These are phyloP conservation scores for Auricularia sp. DNA, from an alignment of 768 basidiomycete genomes.

Conservation along the genomic window DNA sequence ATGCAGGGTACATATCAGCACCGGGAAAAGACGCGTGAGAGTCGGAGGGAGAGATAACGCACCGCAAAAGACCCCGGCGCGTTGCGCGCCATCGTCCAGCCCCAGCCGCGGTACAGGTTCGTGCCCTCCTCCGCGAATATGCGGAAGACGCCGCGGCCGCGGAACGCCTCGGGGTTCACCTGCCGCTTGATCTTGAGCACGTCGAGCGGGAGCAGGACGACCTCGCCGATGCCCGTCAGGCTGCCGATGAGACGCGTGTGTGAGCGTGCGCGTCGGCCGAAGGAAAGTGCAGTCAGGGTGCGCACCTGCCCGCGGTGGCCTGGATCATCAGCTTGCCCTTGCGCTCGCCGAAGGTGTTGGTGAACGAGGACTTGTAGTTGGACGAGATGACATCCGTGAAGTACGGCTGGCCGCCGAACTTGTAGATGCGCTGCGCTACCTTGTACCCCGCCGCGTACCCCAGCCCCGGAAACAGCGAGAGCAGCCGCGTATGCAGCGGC, in stretches of 20 bases:
- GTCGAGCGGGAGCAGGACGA: conserved; percentile 93
- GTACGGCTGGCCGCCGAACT: conserved; percentile 97
- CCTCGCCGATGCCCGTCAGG: conserved; percentile 83
- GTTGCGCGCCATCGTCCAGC: conserved; percentile 97
- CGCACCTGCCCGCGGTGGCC: conserved; percentile 85
- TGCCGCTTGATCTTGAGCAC: conserved; percentile 98
- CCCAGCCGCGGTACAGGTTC: conserved; percentile 92
- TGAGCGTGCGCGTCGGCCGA: conserved; percentile 1
- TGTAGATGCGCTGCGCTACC: conserved; percentile 86
- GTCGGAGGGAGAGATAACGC: conserved; percentile 20
- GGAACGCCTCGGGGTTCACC: conserved; percentile 96
- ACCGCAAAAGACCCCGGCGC: conserved; percentile 94
- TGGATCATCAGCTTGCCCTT: conserved; percentile 95
- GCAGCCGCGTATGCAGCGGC: conserved; percentile 52
- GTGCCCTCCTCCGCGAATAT: conserved; percentile 90
- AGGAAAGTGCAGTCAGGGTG: not conserved
- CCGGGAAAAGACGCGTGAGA: not conserved
- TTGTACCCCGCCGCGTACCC: conserved; percentile 99
- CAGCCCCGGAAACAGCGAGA: conserved; percentile 95
- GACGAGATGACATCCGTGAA: conserved; percentile 86
- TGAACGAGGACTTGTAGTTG: conserved; percentile 76
- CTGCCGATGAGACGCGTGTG: conserved; percentile 18
- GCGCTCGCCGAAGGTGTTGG: conserved; percentile 80
- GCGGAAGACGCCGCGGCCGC: conserved; percentile 80
- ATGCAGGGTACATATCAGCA: not conserved